Percentiles rank a stretch among this genome's conserved stretches.
phyloP scores from a whole-genome alignment of 352 stramenopile species.

The Globisporangium ultimum region DNA sequence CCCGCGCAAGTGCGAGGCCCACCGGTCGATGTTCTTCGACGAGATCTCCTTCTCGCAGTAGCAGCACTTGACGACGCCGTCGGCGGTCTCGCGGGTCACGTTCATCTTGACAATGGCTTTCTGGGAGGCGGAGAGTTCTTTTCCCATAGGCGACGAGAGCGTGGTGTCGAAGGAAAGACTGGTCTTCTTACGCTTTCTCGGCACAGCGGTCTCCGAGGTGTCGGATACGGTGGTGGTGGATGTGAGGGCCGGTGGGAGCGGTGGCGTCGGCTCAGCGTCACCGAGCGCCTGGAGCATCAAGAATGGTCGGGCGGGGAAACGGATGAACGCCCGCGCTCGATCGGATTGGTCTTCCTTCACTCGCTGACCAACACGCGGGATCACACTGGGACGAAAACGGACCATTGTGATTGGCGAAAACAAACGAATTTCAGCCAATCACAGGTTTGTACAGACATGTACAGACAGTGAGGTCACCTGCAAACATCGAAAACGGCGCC shows the following conservation, averaged over 20 bases:
- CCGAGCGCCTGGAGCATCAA: constrained; percentile 45
- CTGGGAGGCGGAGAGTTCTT: constrained; percentile 66
- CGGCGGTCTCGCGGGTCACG: constrained; percentile 53
- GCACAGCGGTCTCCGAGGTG: neutral
- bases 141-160: constrained; percentile 26
- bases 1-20: constrained; percentile 74
- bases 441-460: no score
- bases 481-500: neutral
- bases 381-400: neutral
- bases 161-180: neutral
- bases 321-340: neutral
- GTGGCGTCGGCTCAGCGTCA: constrained; percentile 17
- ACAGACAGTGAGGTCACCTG: neutral
- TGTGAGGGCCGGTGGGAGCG: neutral
- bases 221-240: constrained; percentile 1
- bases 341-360: neutral
- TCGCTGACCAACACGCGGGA: neutral
- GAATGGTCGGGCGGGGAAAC: neutral
- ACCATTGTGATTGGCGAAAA: neutral
- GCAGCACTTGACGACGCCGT: constrained; percentile 70
- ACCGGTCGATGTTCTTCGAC: constrained; percentile 80
- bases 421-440: neutral
- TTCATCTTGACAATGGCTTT: constrained; percentile 78
- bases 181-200: constrained; percentile 10
- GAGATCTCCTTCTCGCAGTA: constrained; percentile 86